These are phyloP conservation scores for Isatis tinctoria DNA, from an alignment of 345 rosid species.

Conservation along the genomic window DNA sequence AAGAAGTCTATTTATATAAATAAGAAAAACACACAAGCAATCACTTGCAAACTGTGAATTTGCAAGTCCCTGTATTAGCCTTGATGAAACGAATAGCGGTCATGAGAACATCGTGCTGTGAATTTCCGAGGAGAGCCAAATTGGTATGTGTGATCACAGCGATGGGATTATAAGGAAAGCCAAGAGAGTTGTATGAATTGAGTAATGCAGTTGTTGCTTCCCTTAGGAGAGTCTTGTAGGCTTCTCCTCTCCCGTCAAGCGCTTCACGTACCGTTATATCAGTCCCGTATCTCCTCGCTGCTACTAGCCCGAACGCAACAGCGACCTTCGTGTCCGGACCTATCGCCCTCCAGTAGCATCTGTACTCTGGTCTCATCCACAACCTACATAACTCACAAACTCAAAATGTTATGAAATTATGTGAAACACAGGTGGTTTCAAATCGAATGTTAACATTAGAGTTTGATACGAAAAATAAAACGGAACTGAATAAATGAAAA, in stretches of 20 bases:
- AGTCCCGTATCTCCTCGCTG: constrained; percentile 51
- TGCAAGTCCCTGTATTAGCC: constrained; percentile 81
- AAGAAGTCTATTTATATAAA: not conserved
- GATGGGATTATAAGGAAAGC: constrained; percentile 50
- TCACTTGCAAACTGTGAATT: constrained; percentile 57
- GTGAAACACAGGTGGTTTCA: too few relatives aligned
- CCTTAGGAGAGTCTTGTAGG: constrained; percentile 67
- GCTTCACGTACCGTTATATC: constrained; percentile 61
- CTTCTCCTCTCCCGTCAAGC: constrained; percentile 68
- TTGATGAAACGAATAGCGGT: constrained; percentile 61
- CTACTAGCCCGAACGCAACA: constrained; percentile 56
- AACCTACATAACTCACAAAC: constrained; percentile 35
- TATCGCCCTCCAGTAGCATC: constrained; percentile 74
- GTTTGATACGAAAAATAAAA: not conserved
- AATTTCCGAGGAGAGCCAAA: constrained; percentile 54
- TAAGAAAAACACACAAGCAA: not conserved
- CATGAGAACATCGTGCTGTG: constrained; percentile 43
- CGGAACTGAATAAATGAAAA: too few relatives aligned
- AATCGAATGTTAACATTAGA: too few relatives aligned
- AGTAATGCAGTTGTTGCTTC: constrained; percentile 82
- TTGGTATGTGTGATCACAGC: constrained; percentile 49
- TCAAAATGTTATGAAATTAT: not conserved
- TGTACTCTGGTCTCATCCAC: constrained; percentile 67
- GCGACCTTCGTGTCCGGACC: constrained; percentile 66
- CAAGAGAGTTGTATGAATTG: constrained; percentile 69